A percentile compares a stretch with the other conserved stretches of the same genome.
These are phyloP conservation scores for Candida dubliniensis DNA, from an alignment of 1,139 yeast species.

Conservation along the genomic window DNA sequence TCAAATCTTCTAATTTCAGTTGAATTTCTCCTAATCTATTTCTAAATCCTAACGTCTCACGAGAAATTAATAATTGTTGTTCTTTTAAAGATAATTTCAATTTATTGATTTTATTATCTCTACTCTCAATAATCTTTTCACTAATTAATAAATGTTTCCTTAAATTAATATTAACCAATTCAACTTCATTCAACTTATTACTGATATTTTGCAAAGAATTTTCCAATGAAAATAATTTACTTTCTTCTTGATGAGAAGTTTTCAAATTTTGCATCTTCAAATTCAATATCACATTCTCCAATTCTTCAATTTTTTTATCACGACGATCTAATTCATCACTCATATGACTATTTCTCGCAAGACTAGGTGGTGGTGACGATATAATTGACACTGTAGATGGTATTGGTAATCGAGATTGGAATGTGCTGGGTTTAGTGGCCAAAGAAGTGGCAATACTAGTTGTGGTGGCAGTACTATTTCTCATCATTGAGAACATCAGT, in stretches of 20 bases:
- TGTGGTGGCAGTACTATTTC: slow-evolving; percentile 4
- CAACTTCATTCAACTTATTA: slow-evolving; percentile 42
- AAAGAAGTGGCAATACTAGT: slow-evolving; percentile 3
- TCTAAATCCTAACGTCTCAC: slow-evolving; percentile 57
- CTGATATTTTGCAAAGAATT: slow-evolving; percentile 38
- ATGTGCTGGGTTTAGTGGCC: slow-evolving; percentile 5
- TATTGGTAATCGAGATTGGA: slow-evolving; percentile 9
- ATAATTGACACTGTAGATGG: slow-evolving; percentile 2
- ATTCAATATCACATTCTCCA: slow-evolving; percentile 38
- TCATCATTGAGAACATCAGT: slow-evolving; percentile 5
- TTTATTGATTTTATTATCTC: slow-evolving; percentile 58
- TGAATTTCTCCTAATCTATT: slow-evolving; percentile 39
- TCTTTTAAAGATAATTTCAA: slow-evolving; percentile 54
- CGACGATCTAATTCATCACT: slow-evolving; percentile 29
- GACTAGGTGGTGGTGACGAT: slow-evolving; percentile 2
- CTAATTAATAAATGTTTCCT: slow-evolving; percentile 51
- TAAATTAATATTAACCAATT: slow-evolving; percentile 37
- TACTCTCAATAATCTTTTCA: slow-evolving; percentile 57
- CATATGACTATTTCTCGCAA: neutral
- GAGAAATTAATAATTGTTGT: slow-evolving; percentile 49
- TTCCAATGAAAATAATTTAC: slow-evolving; percentile 38
- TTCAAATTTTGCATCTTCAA: slow-evolving; percentile 38
- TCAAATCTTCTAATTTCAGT: slow-evolving; percentile 41
- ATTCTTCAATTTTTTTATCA: slow-evolving; percentile 36
- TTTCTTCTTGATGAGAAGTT: slow-evolving; percentile 48